Conservation (phyloP, 176 grass and related monocot genomes). For the Avena sativa region DNA sequence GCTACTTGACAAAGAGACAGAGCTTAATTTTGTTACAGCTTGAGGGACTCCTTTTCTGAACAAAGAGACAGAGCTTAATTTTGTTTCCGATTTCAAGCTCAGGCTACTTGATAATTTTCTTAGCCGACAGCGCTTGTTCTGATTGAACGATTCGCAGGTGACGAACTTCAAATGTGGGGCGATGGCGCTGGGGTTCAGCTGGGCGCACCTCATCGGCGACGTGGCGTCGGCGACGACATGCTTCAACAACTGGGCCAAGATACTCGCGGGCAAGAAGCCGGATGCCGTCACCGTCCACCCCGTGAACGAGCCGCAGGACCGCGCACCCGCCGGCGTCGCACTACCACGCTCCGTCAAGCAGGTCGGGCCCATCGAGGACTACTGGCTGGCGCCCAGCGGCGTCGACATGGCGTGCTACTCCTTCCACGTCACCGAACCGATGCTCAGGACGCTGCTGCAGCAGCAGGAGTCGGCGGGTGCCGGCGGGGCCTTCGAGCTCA, state of each 20-base stretch:
- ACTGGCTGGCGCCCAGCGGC: constrained; percentile 60
- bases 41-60: no score
- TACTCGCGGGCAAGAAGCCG: constrained; percentile 56
- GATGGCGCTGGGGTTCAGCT: constrained; percentile 87
- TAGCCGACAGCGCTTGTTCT: not conserved
- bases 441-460: constrained; percentile 49
- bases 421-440: constrained; percentile 61
- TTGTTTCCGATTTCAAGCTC: no score
- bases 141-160: constrained; percentile 43
- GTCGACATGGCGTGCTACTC: constrained; percentile 74
- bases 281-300: constrained; percentile 10
- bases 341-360: constrained; percentile 64
- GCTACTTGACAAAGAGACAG: no score
- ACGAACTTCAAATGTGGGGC: constrained; percentile 88
- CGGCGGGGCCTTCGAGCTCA: constrained; percentile 64
- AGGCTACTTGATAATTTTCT: no score
- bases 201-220: constrained; percentile 94
- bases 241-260: constrained; percentile 82
- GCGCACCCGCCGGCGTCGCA: not conserved
- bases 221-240: constrained; percentile 59
- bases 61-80: no score
- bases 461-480: not conserved
- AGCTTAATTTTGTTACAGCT: no score
- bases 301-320: constrained; percentile 22
- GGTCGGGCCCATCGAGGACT: constrained; percentile 66